Evolutionary conservation across 192 early-diverging fungal genomes (phyloP), one percentile per base, ranked within the genome.

Genomic region (Gaertneriomyces semiglobifer): DNA sequence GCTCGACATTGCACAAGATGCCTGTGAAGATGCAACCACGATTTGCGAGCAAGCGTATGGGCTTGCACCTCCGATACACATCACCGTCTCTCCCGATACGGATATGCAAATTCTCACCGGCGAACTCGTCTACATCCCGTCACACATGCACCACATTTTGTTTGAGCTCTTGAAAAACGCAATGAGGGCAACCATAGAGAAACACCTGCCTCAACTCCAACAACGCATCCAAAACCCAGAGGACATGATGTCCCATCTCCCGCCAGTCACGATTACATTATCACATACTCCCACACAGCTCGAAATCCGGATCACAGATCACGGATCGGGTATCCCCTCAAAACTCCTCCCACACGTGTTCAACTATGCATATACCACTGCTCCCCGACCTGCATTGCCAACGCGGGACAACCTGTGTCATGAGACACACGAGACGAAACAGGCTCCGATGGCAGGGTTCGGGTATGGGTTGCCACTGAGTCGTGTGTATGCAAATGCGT

Each of bases 161-260:
- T 98, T 98, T 79, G 95, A 98, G 81, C 78, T 96, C 44, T 77
- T 95, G 59, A 98, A 98, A 75, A 98, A 98, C 79, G 90, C 90
- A n/a, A 82, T 98, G 62, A 88, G 95, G 41, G 93, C 93, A 7
- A 86, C 92, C 2, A 89, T 98, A 20, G 92, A 96, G 78, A 66
- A 66, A 44, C 33, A 65, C 51, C 48, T 50, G 16, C 48, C 12
- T n/a, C 48, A 50, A 50, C 12, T 50, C 2, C 18, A 58, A 33
- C 16, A 78, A 84, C 57, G 90, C 14, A 14, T 16, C 14, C 14
- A 25, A 45, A 11, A 16, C 41, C 14, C n/a, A 12, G 41, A 61
- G 60, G 14, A 16, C 12, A 43, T 16, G 44, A 4, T 33, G 44
- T 3, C 14, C 4, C 14, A 46, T 50, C 41, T 55, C 6, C 10